phyloP scores from a whole-genome alignment of 805 yeast genomes.

The Candida schatavii region DNA sequence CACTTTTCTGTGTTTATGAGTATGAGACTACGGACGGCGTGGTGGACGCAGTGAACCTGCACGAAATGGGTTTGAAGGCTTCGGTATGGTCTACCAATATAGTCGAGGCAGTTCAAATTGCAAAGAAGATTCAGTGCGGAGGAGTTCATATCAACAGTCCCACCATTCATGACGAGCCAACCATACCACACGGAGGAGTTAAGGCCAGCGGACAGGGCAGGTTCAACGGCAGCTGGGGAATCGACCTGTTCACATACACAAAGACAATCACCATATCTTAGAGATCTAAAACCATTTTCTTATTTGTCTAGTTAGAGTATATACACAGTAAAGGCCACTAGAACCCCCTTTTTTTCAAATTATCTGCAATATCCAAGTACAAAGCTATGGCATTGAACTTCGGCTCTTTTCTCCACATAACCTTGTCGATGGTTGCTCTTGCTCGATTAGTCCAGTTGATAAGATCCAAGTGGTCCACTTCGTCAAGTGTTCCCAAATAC shows the following conservation, averaged over 20 bases:
- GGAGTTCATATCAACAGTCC: slow-evolving; percentile 38
- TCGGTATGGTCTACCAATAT: slow-evolving; percentile 41
- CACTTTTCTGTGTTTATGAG: slow-evolving; percentile 31
- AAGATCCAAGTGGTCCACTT: slow-evolving; percentile 82
- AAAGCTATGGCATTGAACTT: slow-evolving; percentile 65
- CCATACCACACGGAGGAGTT: slow-evolving; percentile 47
- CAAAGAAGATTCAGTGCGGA: slow-evolving; percentile 36
- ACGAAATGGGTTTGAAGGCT: slow-evolving; percentile 37
- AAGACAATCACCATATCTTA: slow-evolving; percentile 31
- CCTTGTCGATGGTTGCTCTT: slow-evolving; percentile 34
- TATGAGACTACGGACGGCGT: slow-evolving; percentile 17
- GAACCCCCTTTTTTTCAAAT: slow-evolving; percentile 56
- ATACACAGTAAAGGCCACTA: slow-evolving; percentile 20
- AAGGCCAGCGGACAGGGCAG: slow-evolving; percentile 37
- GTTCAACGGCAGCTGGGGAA: slow-evolving; percentile 42
- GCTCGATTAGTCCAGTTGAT: slow-evolving; percentile 74
- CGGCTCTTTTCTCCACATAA: slow-evolving; percentile 28
- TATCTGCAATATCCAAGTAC: slow-evolving; percentile 65
- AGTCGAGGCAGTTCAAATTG: slow-evolving; percentile 30
- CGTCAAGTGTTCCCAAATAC: slow-evolving; percentile 71
- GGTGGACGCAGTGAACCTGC: slow-evolving; percentile 22
- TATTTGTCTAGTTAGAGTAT: too few species aligned
- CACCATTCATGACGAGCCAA: slow-evolving; percentile 33
- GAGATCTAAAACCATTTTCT: too few species aligned
- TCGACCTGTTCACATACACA: slow-evolving; percentile 36